phyloP scores from a whole-genome alignment of 2,329 filamentous ascomycete genomes.

The Ascochyta pisi region DNA sequence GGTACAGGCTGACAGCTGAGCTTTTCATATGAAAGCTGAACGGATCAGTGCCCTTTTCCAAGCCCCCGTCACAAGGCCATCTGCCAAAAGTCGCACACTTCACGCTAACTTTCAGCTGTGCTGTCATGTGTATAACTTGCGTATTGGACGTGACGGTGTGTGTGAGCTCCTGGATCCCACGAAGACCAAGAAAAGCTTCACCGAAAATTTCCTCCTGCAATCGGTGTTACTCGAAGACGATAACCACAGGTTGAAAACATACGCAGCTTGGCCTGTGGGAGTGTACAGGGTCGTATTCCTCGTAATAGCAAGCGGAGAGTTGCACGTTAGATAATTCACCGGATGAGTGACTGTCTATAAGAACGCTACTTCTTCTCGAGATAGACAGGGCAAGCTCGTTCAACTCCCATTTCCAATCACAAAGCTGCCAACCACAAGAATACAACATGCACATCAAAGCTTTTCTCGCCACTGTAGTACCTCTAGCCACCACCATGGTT shows the following conservation, averaged over 20 bases:
- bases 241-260: neutral
- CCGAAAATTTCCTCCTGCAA: neutral
- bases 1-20: neutral
- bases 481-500: neutral
- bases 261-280: neutral
- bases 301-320: neutral
- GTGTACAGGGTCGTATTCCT: too few species aligned
- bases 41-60: neutral
- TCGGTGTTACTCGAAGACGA: neutral
- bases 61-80: neutral
- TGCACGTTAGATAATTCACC: neutral
- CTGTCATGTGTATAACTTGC: neutral
- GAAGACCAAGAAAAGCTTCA: neutral
- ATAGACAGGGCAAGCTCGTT: neutral
- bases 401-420: neutral
- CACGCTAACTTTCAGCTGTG: neutral
- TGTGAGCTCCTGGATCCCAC: neutral
- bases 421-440: neutral
- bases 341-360: neutral
- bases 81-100: neutral
- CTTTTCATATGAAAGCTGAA: neutral
- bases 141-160: neutral
- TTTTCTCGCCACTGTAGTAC: neutral
- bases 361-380: neutral
- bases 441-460: neutral